Conservation (phyloP, 2,329 filamentous ascomycete species). For the Aspergillus japonicus region DNA sequence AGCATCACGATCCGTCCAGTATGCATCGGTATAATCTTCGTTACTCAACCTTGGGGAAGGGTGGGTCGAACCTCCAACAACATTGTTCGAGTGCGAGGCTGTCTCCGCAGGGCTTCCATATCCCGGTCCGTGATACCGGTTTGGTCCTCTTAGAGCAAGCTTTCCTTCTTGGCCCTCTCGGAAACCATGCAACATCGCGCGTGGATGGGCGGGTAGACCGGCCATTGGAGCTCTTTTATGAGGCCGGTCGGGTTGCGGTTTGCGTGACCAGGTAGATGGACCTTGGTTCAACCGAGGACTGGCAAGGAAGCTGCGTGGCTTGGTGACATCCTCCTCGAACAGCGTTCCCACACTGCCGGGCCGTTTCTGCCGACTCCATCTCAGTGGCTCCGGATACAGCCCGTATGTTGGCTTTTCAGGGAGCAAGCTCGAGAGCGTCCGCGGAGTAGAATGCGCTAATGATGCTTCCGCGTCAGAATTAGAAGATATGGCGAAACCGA, state of each 20-base stretch:
- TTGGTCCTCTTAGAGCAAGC: slow-evolving; percentile 8
- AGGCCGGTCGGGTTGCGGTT: slow-evolving; percentile 5
- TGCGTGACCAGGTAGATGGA: slow-evolving; percentile 1
- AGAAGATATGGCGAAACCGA: slow-evolving; percentile 32
- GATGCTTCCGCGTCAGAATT: slow-evolving; percentile 29
- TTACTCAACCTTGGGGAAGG: slow-evolving; percentile 9
- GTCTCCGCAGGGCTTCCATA: slow-evolving; percentile 14
- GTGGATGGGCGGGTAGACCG: slow-evolving; percentile 38
- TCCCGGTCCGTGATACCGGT: slow-evolving; percentile 13
- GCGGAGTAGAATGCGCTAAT: slow-evolving; percentile 35
- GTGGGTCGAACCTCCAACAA: slow-evolving; percentile 5
- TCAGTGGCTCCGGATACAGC: slow-evolving; percentile 41
- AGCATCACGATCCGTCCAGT: slow-evolving; percentile 14
- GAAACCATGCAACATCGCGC: slow-evolving; percentile 33
- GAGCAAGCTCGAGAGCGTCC: slow-evolving; percentile 39
- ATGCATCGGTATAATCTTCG: slow-evolving; percentile 16
- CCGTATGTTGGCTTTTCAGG: slow-evolving; percentile 35
- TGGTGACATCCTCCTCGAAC: slow-evolving; percentile 39
- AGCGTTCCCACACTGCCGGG: slow-evolving; percentile 35
- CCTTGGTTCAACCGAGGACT: slow-evolving; percentile 13
- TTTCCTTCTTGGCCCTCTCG: slow-evolving; percentile 18
- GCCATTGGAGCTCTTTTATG: slow-evolving; percentile 16
- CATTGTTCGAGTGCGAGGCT: slow-evolving; percentile 6
- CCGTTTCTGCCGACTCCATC: slow-evolving; percentile 27
- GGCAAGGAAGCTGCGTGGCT: slow-evolving; percentile 16